These are phyloP conservation scores for Hypoxylon subgilvum DNA, from an alignment of 495 filamentous ascomycete species.

Conservation along the genomic window DNA sequence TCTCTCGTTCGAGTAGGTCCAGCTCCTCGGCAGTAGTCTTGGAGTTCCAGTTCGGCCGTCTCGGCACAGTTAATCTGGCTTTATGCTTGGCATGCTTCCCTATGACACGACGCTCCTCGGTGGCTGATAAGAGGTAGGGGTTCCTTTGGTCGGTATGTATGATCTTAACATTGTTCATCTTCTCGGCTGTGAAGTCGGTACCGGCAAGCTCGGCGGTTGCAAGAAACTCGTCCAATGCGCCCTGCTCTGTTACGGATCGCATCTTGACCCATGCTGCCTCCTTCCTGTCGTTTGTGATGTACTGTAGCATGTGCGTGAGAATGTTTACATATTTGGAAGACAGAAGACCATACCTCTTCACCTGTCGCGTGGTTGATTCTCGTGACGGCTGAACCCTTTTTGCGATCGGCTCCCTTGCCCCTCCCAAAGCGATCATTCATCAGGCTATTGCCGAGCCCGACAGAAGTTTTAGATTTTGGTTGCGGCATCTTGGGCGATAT, in stretches of 20 bases:
- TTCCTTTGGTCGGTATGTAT: constrained; percentile 95
- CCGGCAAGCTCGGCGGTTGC: constrained; percentile 91
- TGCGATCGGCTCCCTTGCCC: constrained; percentile 74
- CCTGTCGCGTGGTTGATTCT: constrained; percentile 66
- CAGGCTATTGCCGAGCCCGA: constrained; percentile 81
- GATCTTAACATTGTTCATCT: constrained; percentile 97
- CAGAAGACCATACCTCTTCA: constrained; percentile 47
- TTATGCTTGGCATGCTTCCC: constrained; percentile 83
- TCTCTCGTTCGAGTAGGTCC: constrained; percentile 77
- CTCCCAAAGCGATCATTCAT: constrained; percentile 95
- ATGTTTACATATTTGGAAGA: not conserved
- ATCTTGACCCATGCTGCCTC: constrained; percentile 92
- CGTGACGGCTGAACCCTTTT: constrained; percentile 66
- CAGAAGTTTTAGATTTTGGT: constrained; percentile 91
- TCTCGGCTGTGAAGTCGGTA: constrained; percentile 98
- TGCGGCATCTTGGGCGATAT: constrained; percentile 71
- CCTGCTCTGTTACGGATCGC: constrained; percentile 97
- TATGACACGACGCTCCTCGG: constrained; percentile 78
- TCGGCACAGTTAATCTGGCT: constrained; percentile 80
- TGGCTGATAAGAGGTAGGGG: constrained; percentile 85
- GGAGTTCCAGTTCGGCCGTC: constrained; percentile 86
- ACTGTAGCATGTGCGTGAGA: constrained; percentile 46
- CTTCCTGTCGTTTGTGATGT: constrained; percentile 73
- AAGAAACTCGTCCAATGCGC: constrained; percentile 78
- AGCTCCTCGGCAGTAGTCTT: constrained; percentile 81